phyloP scores from a whole-genome alignment of 495 filamentous ascomycete species.

The Neurospora intermedia region DNA sequence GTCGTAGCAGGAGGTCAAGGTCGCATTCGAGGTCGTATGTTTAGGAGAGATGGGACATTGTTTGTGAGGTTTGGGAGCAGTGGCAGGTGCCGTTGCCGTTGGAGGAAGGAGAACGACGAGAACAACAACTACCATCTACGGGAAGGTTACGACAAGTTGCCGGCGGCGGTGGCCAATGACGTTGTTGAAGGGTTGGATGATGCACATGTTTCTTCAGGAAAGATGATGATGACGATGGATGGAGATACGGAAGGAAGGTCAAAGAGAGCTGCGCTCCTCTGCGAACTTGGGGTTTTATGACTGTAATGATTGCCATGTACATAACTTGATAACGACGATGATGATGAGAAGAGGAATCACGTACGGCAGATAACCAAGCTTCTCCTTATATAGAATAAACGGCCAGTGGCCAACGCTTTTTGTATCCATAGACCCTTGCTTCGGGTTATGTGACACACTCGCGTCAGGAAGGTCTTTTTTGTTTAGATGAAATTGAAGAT shows the following conservation, averaged over 20 bases:
- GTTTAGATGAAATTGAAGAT: background rate
- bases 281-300: background rate
- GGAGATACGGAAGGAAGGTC: background rate
- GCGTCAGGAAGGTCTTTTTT: background rate
- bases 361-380: background rate
- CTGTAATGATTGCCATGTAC: background rate
- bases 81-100: background rate
- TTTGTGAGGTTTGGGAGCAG: background rate
- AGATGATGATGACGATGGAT: background rate
- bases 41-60: background rate
- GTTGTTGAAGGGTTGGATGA: background rate
- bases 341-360: background rate
- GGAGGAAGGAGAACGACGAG: background rate
- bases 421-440: background rate
- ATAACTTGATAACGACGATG: background rate
- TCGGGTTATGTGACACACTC: background rate
- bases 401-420: background rate
- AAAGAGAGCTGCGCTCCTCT: background rate
- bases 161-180: background rate
- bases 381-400: background rate
- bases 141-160: background rate
- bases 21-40: conserved; percentile 11
- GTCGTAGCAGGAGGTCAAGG: conserved; percentile 8
- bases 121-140: background rate
- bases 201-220: background rate